Base-by-base conservation (phyloP, 208 protist genomes). In the Trypanosomatidae sp. region DNA sequence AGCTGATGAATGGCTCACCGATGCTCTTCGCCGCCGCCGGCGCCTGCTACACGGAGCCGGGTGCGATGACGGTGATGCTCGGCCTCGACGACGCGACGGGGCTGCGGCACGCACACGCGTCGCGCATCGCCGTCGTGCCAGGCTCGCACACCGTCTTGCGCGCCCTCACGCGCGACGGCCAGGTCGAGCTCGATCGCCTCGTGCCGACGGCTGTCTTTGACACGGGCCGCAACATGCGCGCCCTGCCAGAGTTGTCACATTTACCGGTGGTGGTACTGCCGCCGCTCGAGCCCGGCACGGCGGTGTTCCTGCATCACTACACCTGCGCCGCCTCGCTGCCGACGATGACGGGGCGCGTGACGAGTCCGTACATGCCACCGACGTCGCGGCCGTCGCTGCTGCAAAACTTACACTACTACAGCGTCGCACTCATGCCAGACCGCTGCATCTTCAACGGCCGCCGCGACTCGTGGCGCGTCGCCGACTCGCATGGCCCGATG, bases 141-240 rank as follows among this genome's bases (percentile, higher is more conserved):
- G 83, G 83, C 16, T 88, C 78, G 2, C 83, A 92, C 40, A 66
- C 70, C 41, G 61, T 79, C 13, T 41, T 88, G 33, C 72, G 51
- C 3, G 53, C 46, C 20, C 43, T 76, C 21, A 81, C 82, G 2
- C 16, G 55, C 6, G 69, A 83, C 21, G 82, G 82, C 30, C 30
- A 35, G 30, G 30, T 35, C n/a, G n/a, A 11, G n/a, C 11, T 35
- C 30, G 30, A 35, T 35, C n/a, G n/a, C 11, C 11, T 35, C 39
- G 21, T 43, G 8, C 16, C 16, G 8, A n/a, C 39, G 28, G 13
- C 8, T 8, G 13, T 86, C 44, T 87, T 87, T 15, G 82, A 92
- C 48, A 43, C 57, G 16, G 82, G 82, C 18, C 32, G 59, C 7
- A 49, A 74, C n/a, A 61, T 83, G 53, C 73, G 82, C 7, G 37